phyloP scores from a whole-genome alignment of 305 asterid species.

The Stenogyne calaminthoides region DNA sequence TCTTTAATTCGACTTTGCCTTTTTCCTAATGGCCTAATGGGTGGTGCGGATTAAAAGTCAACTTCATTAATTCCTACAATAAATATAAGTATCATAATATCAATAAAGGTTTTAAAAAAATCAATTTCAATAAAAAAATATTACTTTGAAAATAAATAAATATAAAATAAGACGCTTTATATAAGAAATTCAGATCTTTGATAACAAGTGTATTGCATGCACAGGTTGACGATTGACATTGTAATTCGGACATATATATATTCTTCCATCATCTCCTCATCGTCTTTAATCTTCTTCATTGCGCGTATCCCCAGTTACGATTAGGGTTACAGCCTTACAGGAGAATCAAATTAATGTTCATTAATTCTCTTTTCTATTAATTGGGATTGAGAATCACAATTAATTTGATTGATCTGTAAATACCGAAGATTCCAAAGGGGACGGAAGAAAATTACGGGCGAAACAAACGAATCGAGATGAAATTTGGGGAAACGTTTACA shows the following conservation, averaged over 20 bases:
- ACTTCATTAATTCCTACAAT: background rate
- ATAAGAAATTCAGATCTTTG: too few species aligned
- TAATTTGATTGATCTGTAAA: background rate
- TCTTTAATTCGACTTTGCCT: too few species aligned
- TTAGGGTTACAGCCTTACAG: background rate
- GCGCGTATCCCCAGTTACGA: background rate
- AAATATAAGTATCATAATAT: too few species aligned
- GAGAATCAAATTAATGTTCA: background rate
- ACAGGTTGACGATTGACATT: background rate
- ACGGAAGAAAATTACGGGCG: background rate
- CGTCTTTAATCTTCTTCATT: conserved; percentile 8
- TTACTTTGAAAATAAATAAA: too few species aligned
- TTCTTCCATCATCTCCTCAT: too few species aligned
- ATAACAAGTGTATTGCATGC: conserved; percentile 31
- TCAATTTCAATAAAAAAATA: too few species aligned
- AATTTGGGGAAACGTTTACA: conserved; percentile 76
- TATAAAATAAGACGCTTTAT: too few species aligned
- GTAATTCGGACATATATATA: background rate
- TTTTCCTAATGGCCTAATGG: too few species aligned
- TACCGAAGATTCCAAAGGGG: background rate
- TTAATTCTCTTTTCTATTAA: background rate
- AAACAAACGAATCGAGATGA: conserved; percentile 43
- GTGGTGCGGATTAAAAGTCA: too few species aligned
- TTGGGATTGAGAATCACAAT: background rate
- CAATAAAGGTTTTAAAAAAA: too few species aligned